Percentiles rank a stretch among this genome's conserved stretches.
phyloP scores from a whole-genome alignment of 73 alveolate species.

The Paramecium bursaria region DNA sequence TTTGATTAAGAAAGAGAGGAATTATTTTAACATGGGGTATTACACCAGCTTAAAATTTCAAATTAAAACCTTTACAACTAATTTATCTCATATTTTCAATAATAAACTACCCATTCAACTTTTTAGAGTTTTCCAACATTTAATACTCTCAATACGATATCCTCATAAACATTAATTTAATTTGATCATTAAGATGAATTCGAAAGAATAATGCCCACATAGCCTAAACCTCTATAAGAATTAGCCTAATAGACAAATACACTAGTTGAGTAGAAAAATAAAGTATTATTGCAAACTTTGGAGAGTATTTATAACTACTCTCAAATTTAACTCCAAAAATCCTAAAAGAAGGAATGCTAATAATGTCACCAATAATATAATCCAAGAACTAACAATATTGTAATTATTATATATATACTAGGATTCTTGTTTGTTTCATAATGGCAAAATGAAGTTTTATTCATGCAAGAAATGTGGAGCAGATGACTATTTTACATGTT shows the following conservation, averaged over 20 bases:
- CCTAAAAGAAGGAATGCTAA: conserved; percentile 33
- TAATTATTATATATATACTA: not conserved
- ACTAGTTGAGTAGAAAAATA: not conserved
- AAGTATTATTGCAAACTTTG: not conserved
- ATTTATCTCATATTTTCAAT: not conserved
- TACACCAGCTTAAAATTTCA: not conserved
- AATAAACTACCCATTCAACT: not conserved
- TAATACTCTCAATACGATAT: not conserved
- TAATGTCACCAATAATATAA: conserved; percentile 35
- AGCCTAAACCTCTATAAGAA: conserved; percentile 30
- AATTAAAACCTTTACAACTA: not conserved
- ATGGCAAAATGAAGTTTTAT: conserved; percentile 84
- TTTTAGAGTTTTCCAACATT: not conserved
- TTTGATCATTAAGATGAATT: conserved; percentile 42
- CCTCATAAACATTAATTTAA: conserved; percentile 41
- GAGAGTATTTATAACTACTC: conserved; percentile 21
- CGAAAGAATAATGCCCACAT: not conserved
- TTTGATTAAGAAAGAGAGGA: conserved; percentile 49
- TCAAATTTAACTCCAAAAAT: conserved; percentile 36
- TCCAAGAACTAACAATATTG: conserved; percentile 28
- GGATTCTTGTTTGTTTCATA: conserved; percentile 81
- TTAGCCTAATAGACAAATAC: not conserved
- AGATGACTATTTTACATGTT: conserved; percentile 84
- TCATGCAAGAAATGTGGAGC: conserved; percentile 92
- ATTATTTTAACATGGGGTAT: not conserved